phyloP scores from a whole-genome alignment of 2,329 filamentous ascomycete genomes.

The Penicillium glabrum region DNA sequence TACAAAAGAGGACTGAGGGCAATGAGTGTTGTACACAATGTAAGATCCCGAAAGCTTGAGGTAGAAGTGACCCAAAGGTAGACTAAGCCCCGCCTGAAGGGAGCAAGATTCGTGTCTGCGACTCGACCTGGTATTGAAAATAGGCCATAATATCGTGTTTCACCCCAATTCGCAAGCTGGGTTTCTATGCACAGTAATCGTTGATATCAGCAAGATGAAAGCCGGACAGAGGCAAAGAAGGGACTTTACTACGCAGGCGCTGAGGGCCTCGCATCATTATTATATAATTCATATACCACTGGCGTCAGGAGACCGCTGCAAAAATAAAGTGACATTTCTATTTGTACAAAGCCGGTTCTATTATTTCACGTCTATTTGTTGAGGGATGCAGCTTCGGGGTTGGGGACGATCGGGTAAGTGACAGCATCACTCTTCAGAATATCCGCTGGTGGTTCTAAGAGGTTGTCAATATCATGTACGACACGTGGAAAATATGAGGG shows the following conservation, averaged over 20 bases:
- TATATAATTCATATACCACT: not conserved
- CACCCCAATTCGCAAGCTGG: slow-evolving; percentile 27
- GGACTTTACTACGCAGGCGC: not conserved
- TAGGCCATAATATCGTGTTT: slow-evolving; percentile 31
- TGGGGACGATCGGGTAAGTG: slow-evolving; percentile 32
- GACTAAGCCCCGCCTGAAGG: too few relatives aligned
- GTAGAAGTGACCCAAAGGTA: too few relatives aligned
- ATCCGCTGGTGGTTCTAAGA: slow-evolving; percentile 46
- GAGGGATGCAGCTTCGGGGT: slow-evolving; percentile 44
- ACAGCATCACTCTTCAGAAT: slow-evolving; percentile 48
- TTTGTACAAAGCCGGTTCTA: slow-evolving; percentile 28
- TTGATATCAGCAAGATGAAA: not conserved
- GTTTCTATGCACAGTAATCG: slow-evolving; percentile 6
- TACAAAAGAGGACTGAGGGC: slow-evolving; percentile 52
- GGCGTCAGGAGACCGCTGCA: not conserved
- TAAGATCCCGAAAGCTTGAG: slow-evolving; percentile 39
- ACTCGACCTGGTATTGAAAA: slow-evolving; percentile 17
- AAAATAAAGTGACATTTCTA: slow-evolving; percentile 18
- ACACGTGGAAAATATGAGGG: not conserved
- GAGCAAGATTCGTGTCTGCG: too few relatives aligned
- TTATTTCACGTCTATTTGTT: slow-evolving; percentile 48
- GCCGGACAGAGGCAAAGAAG: not conserved
- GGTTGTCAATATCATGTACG: slow-evolving; percentile 5
- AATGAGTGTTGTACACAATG: slow-evolving; percentile 52
- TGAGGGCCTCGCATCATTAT: not conserved